Evolutionary conservation across 208 protist genomes (phyloP).

Genomic region (Zelonia costaricensis): DNA sequence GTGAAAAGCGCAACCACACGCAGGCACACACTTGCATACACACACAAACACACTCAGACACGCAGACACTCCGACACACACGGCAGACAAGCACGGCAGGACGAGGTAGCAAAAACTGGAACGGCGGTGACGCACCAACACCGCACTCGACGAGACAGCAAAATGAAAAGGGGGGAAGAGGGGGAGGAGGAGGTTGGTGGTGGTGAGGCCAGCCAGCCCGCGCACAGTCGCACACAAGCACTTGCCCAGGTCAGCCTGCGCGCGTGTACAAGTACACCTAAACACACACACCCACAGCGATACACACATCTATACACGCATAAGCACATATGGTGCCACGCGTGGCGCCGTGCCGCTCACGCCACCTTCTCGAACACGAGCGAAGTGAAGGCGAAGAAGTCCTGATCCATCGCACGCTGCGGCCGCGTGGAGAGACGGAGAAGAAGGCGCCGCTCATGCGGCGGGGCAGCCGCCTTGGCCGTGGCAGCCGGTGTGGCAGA

Average conservation of each 20-base stretch:
- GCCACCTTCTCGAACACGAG: constrained; percentile 29
- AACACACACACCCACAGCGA: neutral
- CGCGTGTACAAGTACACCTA: too few species aligned
- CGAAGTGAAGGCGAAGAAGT: constrained; percentile 30
- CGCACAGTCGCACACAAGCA: neutral
- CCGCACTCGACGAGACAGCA: neutral
- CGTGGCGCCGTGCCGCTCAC: too few species aligned
- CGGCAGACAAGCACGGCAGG: too few species aligned
- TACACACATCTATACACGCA: too few species aligned
- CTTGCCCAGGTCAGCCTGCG: neutral
- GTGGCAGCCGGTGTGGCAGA: neutral
- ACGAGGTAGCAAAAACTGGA: too few species aligned
- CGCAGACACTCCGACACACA: too few species aligned
- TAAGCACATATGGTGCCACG: neutral
- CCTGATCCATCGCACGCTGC: constrained; percentile 21
- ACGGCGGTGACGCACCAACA: neutral
- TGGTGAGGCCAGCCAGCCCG: neutral
- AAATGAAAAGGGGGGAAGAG: neutral
- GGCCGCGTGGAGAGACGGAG: constrained; percentile 26
- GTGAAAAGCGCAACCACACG: too few species aligned
- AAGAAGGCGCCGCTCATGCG: constrained; percentile 12
- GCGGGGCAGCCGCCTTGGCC: neutral
- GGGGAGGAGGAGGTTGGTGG: neutral
- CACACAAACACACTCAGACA: too few species aligned
- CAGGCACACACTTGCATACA: too few species aligned